phyloP scores from a whole-genome alignment of 805 yeast species.

The Hyphopichia homilentoma region DNA sequence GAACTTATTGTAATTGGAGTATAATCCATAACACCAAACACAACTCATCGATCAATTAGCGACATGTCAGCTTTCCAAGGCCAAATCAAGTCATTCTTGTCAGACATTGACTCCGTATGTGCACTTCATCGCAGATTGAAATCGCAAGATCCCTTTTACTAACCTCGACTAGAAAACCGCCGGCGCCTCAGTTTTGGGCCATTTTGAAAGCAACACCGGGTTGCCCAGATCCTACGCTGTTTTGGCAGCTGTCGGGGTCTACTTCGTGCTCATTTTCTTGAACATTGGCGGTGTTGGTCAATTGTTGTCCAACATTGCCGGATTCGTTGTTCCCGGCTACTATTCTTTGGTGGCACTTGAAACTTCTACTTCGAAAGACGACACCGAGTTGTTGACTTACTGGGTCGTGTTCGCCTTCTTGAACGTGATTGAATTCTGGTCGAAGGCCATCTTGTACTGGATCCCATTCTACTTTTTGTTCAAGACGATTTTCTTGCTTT shows the following conservation, averaged over 20 bases:
- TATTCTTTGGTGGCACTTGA: conserved; percentile 80
- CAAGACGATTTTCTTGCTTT: conserved; percentile 83
- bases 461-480: conserved; percentile 94
- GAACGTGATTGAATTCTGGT: conserved; percentile 94
- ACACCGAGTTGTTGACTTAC: conserved; percentile 84
- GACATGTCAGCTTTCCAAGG: conserved; percentile 43
- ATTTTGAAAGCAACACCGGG: conserved; percentile 42
- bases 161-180: conserved; percentile 34
- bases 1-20: too few relatives aligned
- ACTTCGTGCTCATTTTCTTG: conserved; percentile 75
- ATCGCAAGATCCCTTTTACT: too few relatives aligned
- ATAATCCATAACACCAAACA: too few relatives aligned
- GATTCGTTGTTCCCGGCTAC: conserved; percentile 88
- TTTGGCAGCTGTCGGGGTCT: conserved; percentile 58
- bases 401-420: conserved; percentile 98
- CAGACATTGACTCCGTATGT: conserved; percentile 47
- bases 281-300: conserved; percentile 96
- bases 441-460: conserved; percentile 89
- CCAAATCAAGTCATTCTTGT: conserved; percentile 45
- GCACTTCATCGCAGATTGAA: too few relatives aligned
- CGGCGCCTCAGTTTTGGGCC: conserved; percentile 26
- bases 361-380: conserved; percentile 67
- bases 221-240: conserved; percentile 85
- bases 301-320: conserved; percentile 86
- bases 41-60: conserved; percentile 1